These are phyloP conservation scores for Tetracladium marchalianum DNA, from an alignment of 495 filamentous ascomycete species.

Conservation along the genomic window DNA sequence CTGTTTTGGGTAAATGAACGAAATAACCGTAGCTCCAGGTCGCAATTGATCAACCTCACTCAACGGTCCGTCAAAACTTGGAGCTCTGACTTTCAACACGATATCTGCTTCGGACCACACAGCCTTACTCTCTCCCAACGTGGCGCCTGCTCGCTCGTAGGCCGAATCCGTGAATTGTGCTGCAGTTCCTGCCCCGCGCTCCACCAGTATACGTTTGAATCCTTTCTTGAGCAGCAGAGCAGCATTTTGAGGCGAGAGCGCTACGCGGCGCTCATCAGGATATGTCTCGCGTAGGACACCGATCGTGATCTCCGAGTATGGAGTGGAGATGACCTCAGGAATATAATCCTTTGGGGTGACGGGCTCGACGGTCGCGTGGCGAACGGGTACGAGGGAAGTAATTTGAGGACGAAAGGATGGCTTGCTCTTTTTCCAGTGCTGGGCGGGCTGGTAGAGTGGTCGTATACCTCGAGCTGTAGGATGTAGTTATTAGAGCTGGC, in stretches of 20 bases:
- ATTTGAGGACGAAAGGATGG: constrained; percentile 5
- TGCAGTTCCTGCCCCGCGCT: constrained; percentile 62
- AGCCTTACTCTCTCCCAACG: constrained; percentile 46
- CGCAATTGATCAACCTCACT: constrained; percentile 52
- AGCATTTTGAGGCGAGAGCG: constrained; percentile 72
- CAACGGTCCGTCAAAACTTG: constrained; percentile 33
- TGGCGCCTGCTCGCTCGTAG: constrained; percentile 64
- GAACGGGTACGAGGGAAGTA: constrained; percentile 6
- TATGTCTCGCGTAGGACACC: constrained; percentile 64
- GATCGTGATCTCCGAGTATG: constrained; percentile 58
- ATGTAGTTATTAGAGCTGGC: not conserved
- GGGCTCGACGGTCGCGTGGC: constrained; percentile 8
- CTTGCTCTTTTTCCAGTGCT: constrained; percentile 7
- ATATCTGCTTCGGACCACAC: constrained; percentile 66
- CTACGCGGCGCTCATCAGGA: constrained; percentile 65
- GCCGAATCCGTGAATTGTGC: constrained; percentile 63
- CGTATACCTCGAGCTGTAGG: constrained; percentile 9
- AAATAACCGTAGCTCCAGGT: constrained; percentile 58
- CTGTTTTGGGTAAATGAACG: constrained; percentile 65
- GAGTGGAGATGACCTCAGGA: constrained; percentile 35
- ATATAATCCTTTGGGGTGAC: constrained; percentile 4
- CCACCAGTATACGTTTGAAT: constrained; percentile 60
- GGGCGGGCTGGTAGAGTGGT: constrained; percentile 12
- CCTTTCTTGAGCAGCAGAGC: constrained; percentile 69
- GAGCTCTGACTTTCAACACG: constrained; percentile 67